Conservation (phyloP, 768 basidiomycete genomes). For the Stropharia rugosoannulata region DNA sequence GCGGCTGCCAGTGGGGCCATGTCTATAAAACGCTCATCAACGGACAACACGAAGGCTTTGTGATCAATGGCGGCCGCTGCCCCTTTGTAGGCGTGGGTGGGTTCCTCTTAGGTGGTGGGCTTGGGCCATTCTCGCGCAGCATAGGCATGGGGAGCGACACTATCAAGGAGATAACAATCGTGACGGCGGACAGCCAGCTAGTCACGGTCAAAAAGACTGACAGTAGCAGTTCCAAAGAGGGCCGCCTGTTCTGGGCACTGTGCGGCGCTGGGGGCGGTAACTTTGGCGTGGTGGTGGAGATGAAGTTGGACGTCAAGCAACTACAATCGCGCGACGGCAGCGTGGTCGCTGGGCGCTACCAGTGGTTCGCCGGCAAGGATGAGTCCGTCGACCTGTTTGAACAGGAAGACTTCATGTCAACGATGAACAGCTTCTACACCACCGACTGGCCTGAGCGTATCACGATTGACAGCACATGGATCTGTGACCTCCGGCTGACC, state of each 20-base stretch:
- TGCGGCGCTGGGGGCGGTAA: conserved; percentile 9
- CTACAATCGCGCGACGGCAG: not conserved
- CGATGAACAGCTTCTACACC: conserved; percentile 6
- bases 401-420: conserved; percentile 2
- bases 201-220: conserved; percentile 4
- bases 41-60: conserved; percentile 1
- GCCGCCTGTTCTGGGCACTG: conserved; percentile 8
- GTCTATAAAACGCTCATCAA: conserved; percentile 4
- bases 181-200: conserved; percentile 4
- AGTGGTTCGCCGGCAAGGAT: conserved; percentile 5
- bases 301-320: not conserved
- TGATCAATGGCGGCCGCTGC: conserved; percentile 7
- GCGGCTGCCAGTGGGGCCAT: conserved; percentile 3
- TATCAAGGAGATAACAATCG: conserved; percentile 7
- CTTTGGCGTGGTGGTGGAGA: conserved; percentile 9
- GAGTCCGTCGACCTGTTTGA: conserved; percentile 1
- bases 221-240: not conserved
- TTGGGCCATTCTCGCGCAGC: conserved; percentile 8
- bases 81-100: conserved; percentile 6
- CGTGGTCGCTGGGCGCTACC: conserved; percentile 4
- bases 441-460: conserved; percentile 3
- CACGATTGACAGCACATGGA: conserved; percentile 3
- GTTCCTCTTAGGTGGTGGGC: conserved; percentile 9
- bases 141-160: conserved; percentile 8
- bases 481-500: not conserved